Base-by-base conservation (phyloP, 345 rosid genomes). In the Schrenkiella parvula region DNA sequence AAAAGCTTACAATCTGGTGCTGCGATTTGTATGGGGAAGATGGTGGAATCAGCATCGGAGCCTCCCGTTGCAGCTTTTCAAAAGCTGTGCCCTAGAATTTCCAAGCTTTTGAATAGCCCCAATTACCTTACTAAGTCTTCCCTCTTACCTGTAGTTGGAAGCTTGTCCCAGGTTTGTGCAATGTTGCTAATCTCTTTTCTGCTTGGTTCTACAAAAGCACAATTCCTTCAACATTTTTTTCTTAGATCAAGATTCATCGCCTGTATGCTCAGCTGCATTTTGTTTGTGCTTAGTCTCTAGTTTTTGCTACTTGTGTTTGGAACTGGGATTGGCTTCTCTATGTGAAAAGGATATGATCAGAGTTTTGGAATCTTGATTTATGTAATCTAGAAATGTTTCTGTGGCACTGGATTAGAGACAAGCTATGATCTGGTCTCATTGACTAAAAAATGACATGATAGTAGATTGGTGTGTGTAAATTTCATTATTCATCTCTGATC, bases 1-100 rank as follows among this genome's bases (percentile, higher is more conserved):
- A 95, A 85, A 65, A 83, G 85, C 54, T 93, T 84, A 43, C 99
- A 91, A 73, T 82, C 92, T 17, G 98, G 96, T 69, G 98, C 95
- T 26, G 91, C 98, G 1, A 71, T 83, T 56, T 95, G 98, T 80
- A 81, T 91, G 97, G 95, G 92, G 32, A 95, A 81, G 82, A 84
- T 91, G 93, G 84, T 95, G 32, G 97, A 95, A 23, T 84, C 82
- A 31, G 89, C 91, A 0, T 41, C 80, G 3, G 83, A 76, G 13
- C 89, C 85, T 23, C 92, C 91, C 2, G 65, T 80, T 35, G 83
- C 67, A 35, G 82, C 90, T 3, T 89, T 93, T 58, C 95, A 89
- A 74, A 95, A 95, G 77, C 66, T 95, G 32, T 89, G 95, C 64
- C 82, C 97, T 6, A 88, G 88, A 79, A 89, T 93, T 68, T 78